Evolutionary conservation across 345 rosid species (phyloP).

Genomic region (Xanthoceras sorbifolium): DNA sequence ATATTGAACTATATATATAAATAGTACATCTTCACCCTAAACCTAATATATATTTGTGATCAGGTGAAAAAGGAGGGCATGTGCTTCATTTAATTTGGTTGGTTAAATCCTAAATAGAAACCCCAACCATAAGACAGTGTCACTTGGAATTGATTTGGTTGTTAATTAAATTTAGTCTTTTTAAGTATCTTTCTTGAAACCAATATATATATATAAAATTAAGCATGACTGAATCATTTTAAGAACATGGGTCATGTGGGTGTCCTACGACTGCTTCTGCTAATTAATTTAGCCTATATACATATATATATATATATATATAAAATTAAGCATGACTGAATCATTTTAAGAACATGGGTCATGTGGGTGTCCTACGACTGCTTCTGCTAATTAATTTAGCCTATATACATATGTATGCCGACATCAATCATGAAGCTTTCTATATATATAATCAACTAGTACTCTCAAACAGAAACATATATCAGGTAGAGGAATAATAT

Average conservation of each 20-base stretch:
- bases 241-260: slow-evolving; percentile 18
- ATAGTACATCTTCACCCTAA: too few relatives aligned
- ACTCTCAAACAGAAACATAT: background rate
- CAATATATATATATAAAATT: too few relatives aligned
- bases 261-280: background rate
- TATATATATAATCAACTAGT: too few relatives aligned
- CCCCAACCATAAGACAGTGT: slow-evolving; percentile 16
- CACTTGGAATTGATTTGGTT: background rate
- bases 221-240: slow-evolving; percentile 10
- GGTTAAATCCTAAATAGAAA: slow-evolving; percentile 6
- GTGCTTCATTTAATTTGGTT: slow-evolving; percentile 19
- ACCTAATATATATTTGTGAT: too few relatives aligned
- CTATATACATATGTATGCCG: background rate
- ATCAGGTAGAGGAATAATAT: background rate
- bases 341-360: slow-evolving; percentile 16
- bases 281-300: too few relatives aligned
- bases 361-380: slow-evolving; percentile 2
- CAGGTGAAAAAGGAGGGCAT: background rate
- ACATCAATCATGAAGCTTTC: slow-evolving; percentile 2
- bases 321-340: slow-evolving; percentile 1
- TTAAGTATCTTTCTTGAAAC: background rate
- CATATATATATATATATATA: too few relatives aligned
- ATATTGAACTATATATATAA: too few relatives aligned
- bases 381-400: background rate
- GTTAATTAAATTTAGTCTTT: background rate